phyloP scores from a whole-genome alignment of 2,329 filamentous ascomycete genomes.

The Lachnellula suecica region DNA sequence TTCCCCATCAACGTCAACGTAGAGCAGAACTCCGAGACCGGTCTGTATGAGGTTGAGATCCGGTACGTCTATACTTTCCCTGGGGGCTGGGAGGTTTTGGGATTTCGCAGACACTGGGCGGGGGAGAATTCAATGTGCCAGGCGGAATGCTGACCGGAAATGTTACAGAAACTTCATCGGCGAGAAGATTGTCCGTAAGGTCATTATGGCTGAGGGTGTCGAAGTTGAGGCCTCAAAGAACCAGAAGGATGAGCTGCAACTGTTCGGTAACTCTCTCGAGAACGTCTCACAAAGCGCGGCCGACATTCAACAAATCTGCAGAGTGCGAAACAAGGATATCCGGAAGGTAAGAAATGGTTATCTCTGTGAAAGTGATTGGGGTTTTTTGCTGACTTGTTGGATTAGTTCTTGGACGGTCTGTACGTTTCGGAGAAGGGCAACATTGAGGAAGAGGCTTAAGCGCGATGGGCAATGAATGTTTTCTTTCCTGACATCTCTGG shows the following conservation, averaged over 20 bases:
- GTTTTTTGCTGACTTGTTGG: constrained; percentile 3
- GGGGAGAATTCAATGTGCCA: constrained; percentile 1
- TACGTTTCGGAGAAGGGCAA: constrained; percentile 99
- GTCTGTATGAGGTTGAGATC: constrained; percentile 91
- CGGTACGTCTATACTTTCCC: constrained; percentile 59
- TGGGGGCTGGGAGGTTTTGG: background rate
- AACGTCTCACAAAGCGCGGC: constrained; percentile 96
- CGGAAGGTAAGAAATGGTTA: constrained; percentile 69
- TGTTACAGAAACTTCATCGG: constrained; percentile 87
- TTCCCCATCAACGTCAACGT: constrained; percentile 99
- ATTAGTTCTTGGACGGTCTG: constrained; percentile 97
- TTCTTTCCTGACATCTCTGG: constrained; percentile 28
- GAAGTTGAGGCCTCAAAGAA: constrained; percentile 85
- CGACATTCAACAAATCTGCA: constrained; percentile 99
- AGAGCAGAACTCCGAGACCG: constrained; percentile 92
- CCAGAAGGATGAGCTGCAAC: constrained; percentile 96
- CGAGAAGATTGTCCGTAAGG: constrained; percentile 97
- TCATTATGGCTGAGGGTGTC: constrained; percentile 87
- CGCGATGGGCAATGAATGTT: constrained; percentile 6
- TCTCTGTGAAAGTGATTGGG: background rate
- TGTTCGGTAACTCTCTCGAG: constrained; percentile 94
- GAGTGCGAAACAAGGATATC: constrained; percentile 99
- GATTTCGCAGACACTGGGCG: background rate
- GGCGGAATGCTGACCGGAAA: constrained; percentile 33
- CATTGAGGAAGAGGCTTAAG: constrained; percentile 65